Conservation (phyloP, 352 stramenopile species). For the Aphanomyces stellatus region DNA sequence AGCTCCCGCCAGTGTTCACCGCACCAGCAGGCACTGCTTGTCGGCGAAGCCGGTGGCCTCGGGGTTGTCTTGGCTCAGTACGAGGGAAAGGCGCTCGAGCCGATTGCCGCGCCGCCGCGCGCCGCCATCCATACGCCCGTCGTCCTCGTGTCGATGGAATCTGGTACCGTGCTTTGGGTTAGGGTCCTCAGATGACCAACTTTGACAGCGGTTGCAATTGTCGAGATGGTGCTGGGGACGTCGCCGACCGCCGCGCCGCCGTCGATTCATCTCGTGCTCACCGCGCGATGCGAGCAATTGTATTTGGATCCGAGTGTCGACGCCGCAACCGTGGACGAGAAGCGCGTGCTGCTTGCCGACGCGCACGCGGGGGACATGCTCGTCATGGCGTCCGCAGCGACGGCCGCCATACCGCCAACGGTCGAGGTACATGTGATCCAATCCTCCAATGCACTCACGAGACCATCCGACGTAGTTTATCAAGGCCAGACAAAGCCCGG, state of each 20-base stretch:
- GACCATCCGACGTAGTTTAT: neutral
- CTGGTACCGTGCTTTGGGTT: conserved; percentile 29
- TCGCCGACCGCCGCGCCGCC: neutral
- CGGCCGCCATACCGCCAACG: neutral
- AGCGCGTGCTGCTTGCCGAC: neutral
- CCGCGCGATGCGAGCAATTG: neutral
- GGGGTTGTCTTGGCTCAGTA: conserved; percentile 57
- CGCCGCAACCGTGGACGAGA: neutral
- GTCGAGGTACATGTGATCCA: neutral
- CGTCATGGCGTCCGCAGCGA: neutral
- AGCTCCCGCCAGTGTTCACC: conserved; percentile 40
- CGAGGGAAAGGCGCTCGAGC: conserved; percentile 42
- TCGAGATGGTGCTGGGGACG: neutral
- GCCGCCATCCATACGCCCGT: conserved; percentile 41
- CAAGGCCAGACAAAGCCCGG: neutral
- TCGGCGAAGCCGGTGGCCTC: conserved; percentile 44
- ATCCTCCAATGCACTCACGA: neutral
- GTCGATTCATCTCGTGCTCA: neutral
- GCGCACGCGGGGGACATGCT: neutral
- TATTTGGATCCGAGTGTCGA: neutral
- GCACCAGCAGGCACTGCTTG: conserved; percentile 54
- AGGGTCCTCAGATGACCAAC: no score
- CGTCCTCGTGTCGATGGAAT: conserved; percentile 59
- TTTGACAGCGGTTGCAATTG: neutral
- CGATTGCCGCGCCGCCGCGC: conserved; percentile 35